These are phyloP conservation scores for Schizochytrium sp. DNA, from an alignment of 108 stramenopile species.

Conservation along the genomic window DNA sequence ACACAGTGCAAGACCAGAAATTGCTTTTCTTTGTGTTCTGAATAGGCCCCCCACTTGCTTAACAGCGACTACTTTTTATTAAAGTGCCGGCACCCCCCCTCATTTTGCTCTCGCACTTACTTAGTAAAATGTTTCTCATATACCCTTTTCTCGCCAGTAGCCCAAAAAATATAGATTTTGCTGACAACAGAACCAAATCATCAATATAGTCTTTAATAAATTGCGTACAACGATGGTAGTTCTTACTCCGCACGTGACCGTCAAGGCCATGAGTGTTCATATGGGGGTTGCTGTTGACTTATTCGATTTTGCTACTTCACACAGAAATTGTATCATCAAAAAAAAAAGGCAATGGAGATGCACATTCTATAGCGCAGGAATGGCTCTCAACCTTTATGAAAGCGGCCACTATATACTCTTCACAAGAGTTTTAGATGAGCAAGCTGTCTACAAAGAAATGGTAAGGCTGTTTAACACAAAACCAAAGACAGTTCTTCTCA, in stretches of 20 bases:
- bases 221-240: too few relatives aligned
- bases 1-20: too few relatives aligned
- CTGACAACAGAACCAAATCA: too few relatives aligned
- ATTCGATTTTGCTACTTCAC: background rate
- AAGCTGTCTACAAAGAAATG: background rate
- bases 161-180: too few relatives aligned
- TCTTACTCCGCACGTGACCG: background rate
- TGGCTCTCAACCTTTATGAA: background rate
- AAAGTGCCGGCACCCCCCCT: too few relatives aligned
- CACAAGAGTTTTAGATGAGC: background rate
- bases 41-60: too few relatives aligned
- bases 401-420: background rate
- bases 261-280: slow-evolving; percentile 4
- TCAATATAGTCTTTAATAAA: too few relatives aligned
- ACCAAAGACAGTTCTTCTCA: background rate
- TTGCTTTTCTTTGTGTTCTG: too few relatives aligned
- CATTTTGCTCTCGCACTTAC: too few relatives aligned
- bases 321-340: background rate
- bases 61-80: too few relatives aligned
- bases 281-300: background rate
- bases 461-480: background rate
- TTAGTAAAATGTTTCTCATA: too few relatives aligned
- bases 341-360: background rate
- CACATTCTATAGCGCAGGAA: background rate
- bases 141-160: too few relatives aligned